phyloP scores from a whole-genome alignment of 1,284 basidiomycete species.

The Ustilago vetiveriae region DNA sequence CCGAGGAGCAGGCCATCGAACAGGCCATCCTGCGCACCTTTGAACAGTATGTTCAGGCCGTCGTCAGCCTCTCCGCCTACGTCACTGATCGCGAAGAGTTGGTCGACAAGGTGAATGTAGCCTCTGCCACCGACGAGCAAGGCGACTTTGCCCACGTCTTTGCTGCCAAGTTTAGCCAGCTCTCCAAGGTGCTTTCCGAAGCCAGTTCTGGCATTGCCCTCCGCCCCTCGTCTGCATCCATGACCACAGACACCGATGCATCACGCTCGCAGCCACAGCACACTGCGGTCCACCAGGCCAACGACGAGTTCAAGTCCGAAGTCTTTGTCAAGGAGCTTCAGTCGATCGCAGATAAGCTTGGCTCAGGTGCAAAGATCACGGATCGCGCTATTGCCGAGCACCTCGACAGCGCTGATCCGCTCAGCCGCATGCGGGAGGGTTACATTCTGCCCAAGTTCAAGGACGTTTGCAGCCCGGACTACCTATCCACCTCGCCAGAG shows the following conservation, averaged over 20 bases:
- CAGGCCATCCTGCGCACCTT: slow-evolving; percentile 45
- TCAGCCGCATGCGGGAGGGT: slow-evolving; percentile 40
- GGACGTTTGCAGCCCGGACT: slow-evolving; percentile 42
- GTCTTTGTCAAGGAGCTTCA: slow-evolving; percentile 36
- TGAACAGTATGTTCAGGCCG: slow-evolving; percentile 41
- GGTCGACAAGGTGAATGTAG: slow-evolving; percentile 36
- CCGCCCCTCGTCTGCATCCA: slow-evolving; percentile 2
- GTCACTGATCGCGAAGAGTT: slow-evolving; percentile 38
- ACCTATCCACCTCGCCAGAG: slow-evolving; percentile 19
- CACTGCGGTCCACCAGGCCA: slow-evolving; percentile 16
- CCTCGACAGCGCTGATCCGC: slow-evolving; percentile 41
- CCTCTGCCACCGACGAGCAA: slow-evolving; percentile 30
- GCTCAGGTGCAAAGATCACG: slow-evolving; percentile 25
- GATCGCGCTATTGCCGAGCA: slow-evolving; percentile 43
- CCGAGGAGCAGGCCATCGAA: slow-evolving; percentile 44
- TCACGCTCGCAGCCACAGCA: slow-evolving; percentile 13
- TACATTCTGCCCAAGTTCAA: slow-evolving; percentile 52
- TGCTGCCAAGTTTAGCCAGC: slow-evolving; percentile 34
- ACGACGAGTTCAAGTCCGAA: slow-evolving; percentile 32
- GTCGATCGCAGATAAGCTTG: slow-evolving; percentile 39
- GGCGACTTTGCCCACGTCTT: slow-evolving; percentile 38
- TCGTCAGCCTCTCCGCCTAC: slow-evolving; percentile 39
- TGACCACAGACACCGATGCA: not conserved
- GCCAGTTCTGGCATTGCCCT: slow-evolving; percentile 29
- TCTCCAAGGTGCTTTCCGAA: slow-evolving; percentile 45